Evolutionary conservation across 2,329 filamentous ascomycete genomes (phyloP).

Genomic region (Fusarium virguliforme): DNA sequence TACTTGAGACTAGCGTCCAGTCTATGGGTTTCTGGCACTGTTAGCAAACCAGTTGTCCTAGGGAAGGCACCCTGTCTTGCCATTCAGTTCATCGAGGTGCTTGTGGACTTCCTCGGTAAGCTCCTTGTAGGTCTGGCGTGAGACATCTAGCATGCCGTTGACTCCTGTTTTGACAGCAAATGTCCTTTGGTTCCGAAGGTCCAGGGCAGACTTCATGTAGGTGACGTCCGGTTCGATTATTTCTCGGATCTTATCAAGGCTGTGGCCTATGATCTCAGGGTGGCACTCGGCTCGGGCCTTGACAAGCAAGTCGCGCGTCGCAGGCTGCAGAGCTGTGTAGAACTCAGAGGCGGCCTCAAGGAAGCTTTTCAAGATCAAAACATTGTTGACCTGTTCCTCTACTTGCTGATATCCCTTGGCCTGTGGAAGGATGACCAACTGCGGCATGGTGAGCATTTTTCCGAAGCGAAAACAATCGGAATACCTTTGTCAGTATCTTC

Average conservation of each 20-base stretch:
- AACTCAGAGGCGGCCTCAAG: conserved; percentile 78
- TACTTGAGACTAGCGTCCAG: conserved; percentile 79
- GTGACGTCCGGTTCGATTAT: conserved; percentile 86
- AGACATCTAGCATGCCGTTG: conserved; percentile 89
- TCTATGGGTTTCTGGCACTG: conserved; percentile 67
- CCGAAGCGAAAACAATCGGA: fast-evolving
- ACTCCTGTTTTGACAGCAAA: conserved; percentile 92
- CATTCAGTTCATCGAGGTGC: conserved; percentile 77
- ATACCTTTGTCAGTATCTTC: conserved; percentile 81
- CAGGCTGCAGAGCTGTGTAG: conserved; percentile 77
- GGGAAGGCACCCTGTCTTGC: conserved; percentile 60
- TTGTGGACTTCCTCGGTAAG: conserved; percentile 83
- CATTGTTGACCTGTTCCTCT: conserved; percentile 87
- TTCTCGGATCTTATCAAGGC: conserved; percentile 76
- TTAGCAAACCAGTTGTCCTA: conserved; percentile 3
- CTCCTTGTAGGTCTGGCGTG: conserved; percentile 91
- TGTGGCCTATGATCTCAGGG: conserved; percentile 71
- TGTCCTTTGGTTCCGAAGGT: conserved; percentile 89
- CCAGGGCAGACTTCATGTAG: conserved; percentile 84
- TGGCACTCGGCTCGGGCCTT: conserved; percentile 80
- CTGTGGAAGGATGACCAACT: conserved; percentile 84
- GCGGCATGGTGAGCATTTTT: neutral
- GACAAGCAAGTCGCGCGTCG: conserved; percentile 74
- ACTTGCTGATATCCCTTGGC: conserved; percentile 77
- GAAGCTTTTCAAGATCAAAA: conserved; percentile 90